These are phyloP conservation scores for Tillandsia fasciculata DNA, from an alignment of 176 grass and related monocot genomes.

Conservation along the genomic window DNA sequence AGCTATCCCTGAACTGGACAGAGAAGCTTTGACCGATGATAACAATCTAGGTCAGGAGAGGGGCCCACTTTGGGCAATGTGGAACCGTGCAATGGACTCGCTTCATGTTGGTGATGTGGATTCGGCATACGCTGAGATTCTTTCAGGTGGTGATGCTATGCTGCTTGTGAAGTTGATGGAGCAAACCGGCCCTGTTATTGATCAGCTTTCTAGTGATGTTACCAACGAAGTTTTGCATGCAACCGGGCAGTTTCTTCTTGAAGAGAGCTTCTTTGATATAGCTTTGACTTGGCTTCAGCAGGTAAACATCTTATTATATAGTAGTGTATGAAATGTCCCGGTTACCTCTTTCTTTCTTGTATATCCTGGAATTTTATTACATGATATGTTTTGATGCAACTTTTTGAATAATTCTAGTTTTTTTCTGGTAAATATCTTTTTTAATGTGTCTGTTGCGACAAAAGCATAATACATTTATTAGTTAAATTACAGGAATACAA, in stretches of 20 bases:
- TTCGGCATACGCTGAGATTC: slow-evolving; percentile 71
- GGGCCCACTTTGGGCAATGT: slow-evolving; percentile 70
- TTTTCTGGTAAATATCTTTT: no score
- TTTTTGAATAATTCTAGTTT: no score
- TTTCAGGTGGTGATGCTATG: slow-evolving; percentile 66
- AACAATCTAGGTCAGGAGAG: slow-evolving; percentile 51
- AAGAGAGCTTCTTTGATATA: slow-evolving; percentile 86
- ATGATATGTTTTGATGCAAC: no score
- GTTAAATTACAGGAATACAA: no score
- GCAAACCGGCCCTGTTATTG: slow-evolving; percentile 77
- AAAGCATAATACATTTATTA: no score
- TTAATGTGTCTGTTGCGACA: no score
- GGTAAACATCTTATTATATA: slow-evolving; percentile 32
- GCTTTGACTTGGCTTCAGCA: slow-evolving; percentile 92
- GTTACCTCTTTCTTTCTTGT: no score
- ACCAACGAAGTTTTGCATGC: slow-evolving; percentile 77
- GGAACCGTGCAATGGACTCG: slow-evolving; percentile 84
- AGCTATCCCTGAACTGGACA: slow-evolving; percentile 53
- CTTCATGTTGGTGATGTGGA: slow-evolving; percentile 71
- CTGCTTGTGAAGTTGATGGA: slow-evolving; percentile 95
- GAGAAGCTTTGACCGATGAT: slow-evolving; percentile 61
- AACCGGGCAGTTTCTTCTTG: slow-evolving; percentile 70
- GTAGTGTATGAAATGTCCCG: background rate
- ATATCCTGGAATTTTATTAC: no score
- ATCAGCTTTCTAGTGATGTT: slow-evolving; percentile 72